Conservation (phyloP, 768 basidiomycete species). For the Phanerochaete sordida region DNA sequence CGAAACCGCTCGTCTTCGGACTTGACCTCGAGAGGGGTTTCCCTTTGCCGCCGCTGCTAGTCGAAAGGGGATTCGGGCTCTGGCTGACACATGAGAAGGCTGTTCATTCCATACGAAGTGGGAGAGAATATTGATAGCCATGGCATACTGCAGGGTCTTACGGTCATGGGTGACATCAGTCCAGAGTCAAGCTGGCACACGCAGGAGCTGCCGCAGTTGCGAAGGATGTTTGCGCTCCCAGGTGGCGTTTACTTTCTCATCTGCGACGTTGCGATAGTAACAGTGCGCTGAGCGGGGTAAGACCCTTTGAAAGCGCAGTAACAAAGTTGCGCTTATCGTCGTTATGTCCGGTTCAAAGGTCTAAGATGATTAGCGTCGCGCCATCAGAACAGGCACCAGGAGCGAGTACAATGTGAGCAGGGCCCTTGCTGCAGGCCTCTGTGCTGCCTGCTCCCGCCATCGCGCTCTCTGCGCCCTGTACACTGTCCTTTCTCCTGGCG, state of each 20-base stretch:
- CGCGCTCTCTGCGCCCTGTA: conserved; percentile 8
- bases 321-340: background rate
- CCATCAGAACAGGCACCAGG: conserved; percentile 1
- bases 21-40: background rate
- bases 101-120: too few species aligned
- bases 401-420: background rate
- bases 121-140: too few species aligned
- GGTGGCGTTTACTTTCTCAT: background rate
- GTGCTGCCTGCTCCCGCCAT: conserved; percentile 5
- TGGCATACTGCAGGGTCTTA: too few species aligned
- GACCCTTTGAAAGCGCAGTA: background rate
- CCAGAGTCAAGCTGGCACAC: too few species aligned
- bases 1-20: background rate
- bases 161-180: too few species aligned
- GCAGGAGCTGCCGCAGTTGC: too few species aligned
- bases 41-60: too few species aligned
- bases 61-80: too few species aligned
- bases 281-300: background rate
- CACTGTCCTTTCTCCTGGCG: conserved; percentile 11
- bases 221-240: too few species aligned
- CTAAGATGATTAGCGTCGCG: background rate
- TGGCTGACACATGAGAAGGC: too few species aligned
- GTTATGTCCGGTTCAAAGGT: background rate
- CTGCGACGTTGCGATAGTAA: conserved; percentile 3
- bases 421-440: conserved; percentile 2